These are phyloP conservation scores for Trametes punicea DNA, from an alignment of 768 basidiomycete genomes.

Conservation along the genomic window DNA sequence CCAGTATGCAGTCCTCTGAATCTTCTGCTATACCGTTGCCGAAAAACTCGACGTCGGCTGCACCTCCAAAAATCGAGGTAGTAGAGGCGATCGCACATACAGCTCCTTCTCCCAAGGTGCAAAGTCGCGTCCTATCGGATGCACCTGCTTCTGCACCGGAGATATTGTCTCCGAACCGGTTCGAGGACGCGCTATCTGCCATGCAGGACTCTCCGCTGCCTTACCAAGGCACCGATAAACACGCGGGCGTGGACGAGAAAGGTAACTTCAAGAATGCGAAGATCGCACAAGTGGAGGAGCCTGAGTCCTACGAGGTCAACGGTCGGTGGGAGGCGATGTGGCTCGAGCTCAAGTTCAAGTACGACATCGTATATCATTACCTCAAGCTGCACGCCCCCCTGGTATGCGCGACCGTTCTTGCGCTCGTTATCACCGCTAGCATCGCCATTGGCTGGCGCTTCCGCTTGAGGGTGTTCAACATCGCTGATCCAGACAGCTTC, in stretches of 20 bases:
- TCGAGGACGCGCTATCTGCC: neutral
- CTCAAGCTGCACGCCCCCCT: constrained; percentile 8
- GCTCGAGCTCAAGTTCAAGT: neutral
- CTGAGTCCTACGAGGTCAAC: neutral
- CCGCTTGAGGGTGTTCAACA: constrained; percentile 15
- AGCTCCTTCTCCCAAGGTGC: neutral
- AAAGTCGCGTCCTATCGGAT: neutral
- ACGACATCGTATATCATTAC: neutral
- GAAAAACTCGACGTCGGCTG: neutral
- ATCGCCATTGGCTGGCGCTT: constrained; percentile 17
- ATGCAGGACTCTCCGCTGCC: neutral
- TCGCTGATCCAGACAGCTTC: constrained; percentile 7
- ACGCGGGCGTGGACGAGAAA: neutral
- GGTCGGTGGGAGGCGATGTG: neutral
- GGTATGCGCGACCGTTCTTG: constrained; percentile 5
- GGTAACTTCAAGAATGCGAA: neutral
- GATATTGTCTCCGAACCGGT: neutral
- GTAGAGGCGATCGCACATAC: neutral
- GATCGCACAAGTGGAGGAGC: neutral
- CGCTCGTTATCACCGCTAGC: constrained; percentile 1
- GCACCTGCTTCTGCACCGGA: neutral
- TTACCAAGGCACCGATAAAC: neutral
- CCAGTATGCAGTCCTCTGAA: neutral
- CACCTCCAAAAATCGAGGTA: too few relatives aligned
- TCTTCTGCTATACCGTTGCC: neutral